Percentiles rank a stretch among this genome's conserved stretches.
These are phyloP conservation scores for Atalantia buxifolia DNA, from an alignment of 345 rosid genomes.

Conservation along the genomic window DNA sequence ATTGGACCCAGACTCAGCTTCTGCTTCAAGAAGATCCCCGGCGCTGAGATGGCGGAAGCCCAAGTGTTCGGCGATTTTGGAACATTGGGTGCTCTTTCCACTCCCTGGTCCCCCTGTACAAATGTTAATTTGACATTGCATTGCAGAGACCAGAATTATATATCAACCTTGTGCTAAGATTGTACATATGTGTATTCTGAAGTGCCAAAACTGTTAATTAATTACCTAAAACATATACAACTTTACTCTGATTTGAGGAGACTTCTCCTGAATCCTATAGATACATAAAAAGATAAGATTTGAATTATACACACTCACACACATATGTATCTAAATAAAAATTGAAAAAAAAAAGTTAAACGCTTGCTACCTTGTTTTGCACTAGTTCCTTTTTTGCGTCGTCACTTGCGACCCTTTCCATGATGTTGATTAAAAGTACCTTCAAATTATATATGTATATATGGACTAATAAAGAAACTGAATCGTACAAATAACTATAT, in stretches of 20 bases:
- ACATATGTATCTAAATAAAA: background rate
- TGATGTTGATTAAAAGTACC: background rate
- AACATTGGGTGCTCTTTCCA: slow-evolving; percentile 39
- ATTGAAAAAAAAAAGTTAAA: no score
- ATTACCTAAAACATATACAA: slow-evolving; percentile 19
- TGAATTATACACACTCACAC: background rate
- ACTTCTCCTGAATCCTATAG: slow-evolving; percentile 13
- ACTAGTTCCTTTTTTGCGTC: background rate
- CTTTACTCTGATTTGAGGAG: background rate
- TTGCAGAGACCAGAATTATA: background rate
- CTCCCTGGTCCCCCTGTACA: slow-evolving; percentile 26
- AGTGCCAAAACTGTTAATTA: background rate
- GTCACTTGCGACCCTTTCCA: background rate
- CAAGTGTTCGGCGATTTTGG: slow-evolving; percentile 18
- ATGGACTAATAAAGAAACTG: background rate
- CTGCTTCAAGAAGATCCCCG: slow-evolving; percentile 36
- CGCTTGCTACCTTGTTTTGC: background rate
- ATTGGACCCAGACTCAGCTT: slow-evolving; percentile 31
- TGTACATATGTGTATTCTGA: background rate
- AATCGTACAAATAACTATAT: background rate
- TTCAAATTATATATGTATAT: background rate
- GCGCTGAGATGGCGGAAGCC: slow-evolving; percentile 29
- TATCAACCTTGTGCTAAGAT: background rate
- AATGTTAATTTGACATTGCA: background rate
- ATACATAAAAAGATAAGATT: background rate